Percentiles rank a stretch among this genome's conserved stretches.
Conservation (phyloP, 805 yeast genomes). For the Starmerella ratchasimensis region DNA sequence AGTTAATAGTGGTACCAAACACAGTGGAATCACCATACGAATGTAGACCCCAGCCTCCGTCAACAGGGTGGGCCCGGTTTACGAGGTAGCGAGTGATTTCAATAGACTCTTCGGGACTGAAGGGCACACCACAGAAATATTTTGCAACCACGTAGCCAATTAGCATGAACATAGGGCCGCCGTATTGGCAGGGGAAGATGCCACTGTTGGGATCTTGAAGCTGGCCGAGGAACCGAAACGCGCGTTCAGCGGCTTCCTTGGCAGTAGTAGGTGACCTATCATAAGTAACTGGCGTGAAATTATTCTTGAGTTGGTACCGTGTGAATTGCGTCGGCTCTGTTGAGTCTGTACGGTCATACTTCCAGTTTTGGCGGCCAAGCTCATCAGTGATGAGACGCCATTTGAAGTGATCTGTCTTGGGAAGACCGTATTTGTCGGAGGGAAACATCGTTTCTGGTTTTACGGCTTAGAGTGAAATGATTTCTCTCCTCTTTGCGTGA, state of each 20-base stretch:
- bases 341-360: constrained; percentile 33
- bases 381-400: constrained; percentile 68
- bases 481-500: neutral
- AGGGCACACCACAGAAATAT: constrained; percentile 53
- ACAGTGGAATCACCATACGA: constrained; percentile 86
- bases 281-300: constrained; percentile 19
- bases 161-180: constrained; percentile 96
- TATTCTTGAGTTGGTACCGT: constrained; percentile 21
- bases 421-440: constrained; percentile 58
- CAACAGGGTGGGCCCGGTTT: constrained; percentile 91
- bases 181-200: constrained; percentile 78
- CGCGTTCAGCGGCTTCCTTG: constrained; percentile 45
- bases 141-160: constrained; percentile 71
- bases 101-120: constrained; percentile 47
- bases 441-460: constrained; percentile 16
- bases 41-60: constrained; percentile 99
- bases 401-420: constrained; percentile 48
- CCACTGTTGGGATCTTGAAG: constrained; percentile 75
- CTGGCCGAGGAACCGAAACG: constrained; percentile 51
- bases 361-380: constrained; percentile 76
- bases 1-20: constrained; percentile 84
- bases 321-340: constrained; percentile 26
- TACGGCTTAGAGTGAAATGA: neutral
- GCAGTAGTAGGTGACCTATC: constrained; percentile 20
- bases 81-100: constrained; percentile 78